Conservation (phyloP, 176 grass and related monocot genomes). For the Echinochloa phyllopogon region DNA sequence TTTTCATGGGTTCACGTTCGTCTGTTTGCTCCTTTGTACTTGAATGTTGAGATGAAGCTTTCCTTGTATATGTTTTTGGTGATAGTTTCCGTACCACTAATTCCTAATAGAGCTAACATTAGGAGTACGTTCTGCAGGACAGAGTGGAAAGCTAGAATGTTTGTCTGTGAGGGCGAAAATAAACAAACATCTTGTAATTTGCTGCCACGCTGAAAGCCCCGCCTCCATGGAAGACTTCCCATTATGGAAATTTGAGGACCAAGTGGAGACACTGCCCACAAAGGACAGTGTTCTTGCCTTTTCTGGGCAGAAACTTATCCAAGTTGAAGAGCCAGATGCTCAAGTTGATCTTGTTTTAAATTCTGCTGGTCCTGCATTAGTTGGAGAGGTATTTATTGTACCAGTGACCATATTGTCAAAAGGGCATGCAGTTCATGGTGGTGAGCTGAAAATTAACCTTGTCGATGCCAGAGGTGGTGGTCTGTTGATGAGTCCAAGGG, state of each 20-base stretch:
- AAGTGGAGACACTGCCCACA: constrained; percentile 70
- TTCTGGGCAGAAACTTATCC: constrained; percentile 78
- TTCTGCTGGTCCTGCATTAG: constrained; percentile 76
- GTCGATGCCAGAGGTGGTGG: constrained; percentile 94
- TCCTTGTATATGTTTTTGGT: constrained; percentile 33
- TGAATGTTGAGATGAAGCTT: constrained; percentile 24
- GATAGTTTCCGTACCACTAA: constrained; percentile 24
- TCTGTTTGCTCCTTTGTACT: constrained; percentile 29
- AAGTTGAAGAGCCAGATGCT: constrained; percentile 85
- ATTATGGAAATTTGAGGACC: constrained; percentile 89
- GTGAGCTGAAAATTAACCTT: constrained; percentile 98
- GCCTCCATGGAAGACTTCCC: constrained; percentile 89
- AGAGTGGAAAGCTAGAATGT: constrained; percentile 97
- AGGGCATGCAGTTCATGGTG: constrained; percentile 76
- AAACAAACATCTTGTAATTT: constrained; percentile 73
- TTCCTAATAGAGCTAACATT: constrained; percentile 35
- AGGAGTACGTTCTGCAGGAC: constrained; percentile 65
- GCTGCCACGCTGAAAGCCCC: constrained; percentile 84
- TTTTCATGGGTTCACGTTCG: neutral
- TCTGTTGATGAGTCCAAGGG: constrained; percentile 87
- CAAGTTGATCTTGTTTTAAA: constrained; percentile 78
- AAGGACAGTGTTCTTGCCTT: constrained; percentile 68
- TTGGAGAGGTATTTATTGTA: constrained; percentile 80
- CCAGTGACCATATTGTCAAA: constrained; percentile 73
- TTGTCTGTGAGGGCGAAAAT: constrained; percentile 78